Percentiles rank a stretch among this genome's conserved stretches.
Evolutionary conservation across 2,329 filamentous ascomycete species (phyloP).

Genomic region (Fusarium sp.): DNA sequence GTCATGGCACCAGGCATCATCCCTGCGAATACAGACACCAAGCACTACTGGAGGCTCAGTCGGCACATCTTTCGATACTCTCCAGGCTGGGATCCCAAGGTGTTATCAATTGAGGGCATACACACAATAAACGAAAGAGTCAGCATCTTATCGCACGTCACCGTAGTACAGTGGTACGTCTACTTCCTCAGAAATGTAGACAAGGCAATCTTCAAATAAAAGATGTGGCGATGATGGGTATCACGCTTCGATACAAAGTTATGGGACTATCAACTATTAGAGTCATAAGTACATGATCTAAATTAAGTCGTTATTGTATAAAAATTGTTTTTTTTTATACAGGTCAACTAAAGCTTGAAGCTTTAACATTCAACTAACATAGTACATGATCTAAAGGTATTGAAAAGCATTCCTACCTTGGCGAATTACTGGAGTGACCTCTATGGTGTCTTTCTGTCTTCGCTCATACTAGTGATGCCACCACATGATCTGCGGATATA

Average conservation of each 20-base stretch:
- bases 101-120: background rate
- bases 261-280: too few species aligned
- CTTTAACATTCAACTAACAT: too few species aligned
- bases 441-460: too few species aligned
- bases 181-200: background rate
- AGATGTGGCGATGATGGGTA: background rate
- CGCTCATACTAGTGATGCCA: too few species aligned
- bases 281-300: too few species aligned
- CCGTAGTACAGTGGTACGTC: background rate
- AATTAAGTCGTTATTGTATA: too few species aligned
- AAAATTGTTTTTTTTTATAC: too few species aligned
- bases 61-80: background rate
- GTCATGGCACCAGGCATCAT: background rate
- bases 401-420: too few species aligned
- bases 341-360: too few species aligned
- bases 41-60: background rate
- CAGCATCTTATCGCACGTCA: background rate
- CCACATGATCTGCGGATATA: too few species aligned
- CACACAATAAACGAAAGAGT: background rate
- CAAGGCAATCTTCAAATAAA: background rate
- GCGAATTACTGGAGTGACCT: too few species aligned
- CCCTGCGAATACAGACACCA: background rate
- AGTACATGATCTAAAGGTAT: too few species aligned
- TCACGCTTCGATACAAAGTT: background rate
- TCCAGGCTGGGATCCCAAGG: background rate